A percentile compares a stretch with the other conserved stretches of the same genome.
phyloP scores from a whole-genome alignment of 2,329 filamentous ascomycete species.

The Meredithiella fracta region DNA sequence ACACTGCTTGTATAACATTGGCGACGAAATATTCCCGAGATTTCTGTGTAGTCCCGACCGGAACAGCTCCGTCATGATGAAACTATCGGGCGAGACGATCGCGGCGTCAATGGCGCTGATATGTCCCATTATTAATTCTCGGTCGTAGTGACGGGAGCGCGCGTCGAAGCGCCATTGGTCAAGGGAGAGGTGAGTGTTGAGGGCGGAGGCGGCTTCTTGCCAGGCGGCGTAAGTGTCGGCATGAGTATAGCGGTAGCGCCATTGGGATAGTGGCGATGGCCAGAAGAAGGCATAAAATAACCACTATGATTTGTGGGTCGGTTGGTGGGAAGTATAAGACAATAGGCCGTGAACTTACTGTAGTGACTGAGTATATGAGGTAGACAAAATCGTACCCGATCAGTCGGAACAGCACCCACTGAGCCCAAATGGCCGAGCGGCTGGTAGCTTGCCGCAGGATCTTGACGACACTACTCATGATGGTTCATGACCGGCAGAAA shows the following conservation, averaged over 20 bases:
- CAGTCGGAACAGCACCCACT: not conserved
- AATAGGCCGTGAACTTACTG: too few species aligned
- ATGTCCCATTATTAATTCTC: constrained; percentile 64
- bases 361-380: constrained; percentile 1
- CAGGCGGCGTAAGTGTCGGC: constrained; percentile 68
- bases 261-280: constrained; percentile 10
- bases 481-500: not conserved
- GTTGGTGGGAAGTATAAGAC: too few species aligned
- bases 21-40: constrained; percentile 67
- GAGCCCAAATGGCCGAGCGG: not conserved
- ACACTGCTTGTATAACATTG: constrained; percentile 66
- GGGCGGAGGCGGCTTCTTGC: constrained; percentile 64
- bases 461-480: not conserved
- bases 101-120: constrained; percentile 53
- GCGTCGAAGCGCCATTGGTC: constrained; percentile 77
- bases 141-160: constrained; percentile 70
- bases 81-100: constrained; percentile 53
- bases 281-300: constrained; percentile 8
- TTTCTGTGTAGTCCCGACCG: constrained; percentile 69
- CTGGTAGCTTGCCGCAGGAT: not conserved
- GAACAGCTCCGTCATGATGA: constrained; percentile 61
- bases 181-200: constrained; percentile 68
- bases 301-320: too few species aligned
- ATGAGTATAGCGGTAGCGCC: constrained; percentile 29
- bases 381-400: constrained; percentile 11